These are phyloP conservation scores for Eremothecium coryli DNA, from an alignment of 1,139 yeast species.

Conservation along the genomic window DNA sequence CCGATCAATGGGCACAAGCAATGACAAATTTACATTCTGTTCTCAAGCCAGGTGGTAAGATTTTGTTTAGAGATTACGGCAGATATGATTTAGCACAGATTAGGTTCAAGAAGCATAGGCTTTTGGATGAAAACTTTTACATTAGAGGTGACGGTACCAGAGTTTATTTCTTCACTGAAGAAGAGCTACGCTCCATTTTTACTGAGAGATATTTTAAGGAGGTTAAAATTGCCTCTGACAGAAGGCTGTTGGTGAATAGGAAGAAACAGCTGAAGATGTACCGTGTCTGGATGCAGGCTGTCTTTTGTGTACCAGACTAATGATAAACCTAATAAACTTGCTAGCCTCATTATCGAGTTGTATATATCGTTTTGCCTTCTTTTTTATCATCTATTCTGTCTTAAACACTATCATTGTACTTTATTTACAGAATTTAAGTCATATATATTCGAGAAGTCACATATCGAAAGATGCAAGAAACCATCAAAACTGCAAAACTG, in stretches of 20 bases:
- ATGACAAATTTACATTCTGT: constrained; percentile 57
- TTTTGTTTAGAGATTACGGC: constrained; percentile 89
- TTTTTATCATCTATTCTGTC: background rate
- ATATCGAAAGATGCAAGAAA: constrained; percentile 48
- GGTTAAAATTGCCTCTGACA: constrained; percentile 75
- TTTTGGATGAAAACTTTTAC: constrained; percentile 85
- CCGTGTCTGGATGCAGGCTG: constrained; percentile 94
- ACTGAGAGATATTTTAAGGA: constrained; percentile 53
- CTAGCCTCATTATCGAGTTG: too few relatives aligned
- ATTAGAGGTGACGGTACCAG: constrained; percentile 97
- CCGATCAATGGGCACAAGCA: constrained; percentile 84
- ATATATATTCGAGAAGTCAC: background rate
- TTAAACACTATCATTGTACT: constrained; percentile 1
- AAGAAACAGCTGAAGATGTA: constrained; percentile 91
- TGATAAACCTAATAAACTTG: too few relatives aligned
- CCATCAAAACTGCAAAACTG: constrained; percentile 62
- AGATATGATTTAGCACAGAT: constrained; percentile 94
- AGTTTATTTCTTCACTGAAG: constrained; percentile 93
- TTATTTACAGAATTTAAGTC: constrained; percentile 1
- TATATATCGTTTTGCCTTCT: too few relatives aligned
- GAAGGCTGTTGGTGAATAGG: constrained; percentile 83
- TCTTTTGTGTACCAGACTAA: constrained; percentile 43
- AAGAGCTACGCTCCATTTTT: constrained; percentile 72
- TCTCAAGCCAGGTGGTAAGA: constrained; percentile 86
- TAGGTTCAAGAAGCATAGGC: constrained; percentile 79